Conservation (phyloP, 768 basidiomycete genomes). For the Kwoniella newhampshirensis region DNA sequence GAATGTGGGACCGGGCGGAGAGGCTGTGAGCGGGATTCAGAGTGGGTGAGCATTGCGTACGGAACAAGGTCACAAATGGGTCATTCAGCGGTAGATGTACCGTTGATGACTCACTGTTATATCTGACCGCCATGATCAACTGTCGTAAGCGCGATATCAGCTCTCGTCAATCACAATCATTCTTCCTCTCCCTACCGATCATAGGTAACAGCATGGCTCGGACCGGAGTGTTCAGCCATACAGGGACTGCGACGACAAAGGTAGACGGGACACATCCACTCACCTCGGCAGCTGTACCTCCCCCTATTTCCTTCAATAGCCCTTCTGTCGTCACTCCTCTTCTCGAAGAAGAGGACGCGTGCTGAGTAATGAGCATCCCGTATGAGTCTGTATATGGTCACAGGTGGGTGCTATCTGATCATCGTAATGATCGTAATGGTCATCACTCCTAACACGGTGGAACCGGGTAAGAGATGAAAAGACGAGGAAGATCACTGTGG, state of each 20-base stretch:
- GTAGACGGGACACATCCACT: not conserved
- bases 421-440: too few species aligned
- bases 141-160: not conserved
- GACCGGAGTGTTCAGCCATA: not conserved
- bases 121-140: conserved; percentile 31
- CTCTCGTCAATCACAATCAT: not conserved
- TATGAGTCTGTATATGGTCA: too few species aligned
- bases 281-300: conserved; percentile 34
- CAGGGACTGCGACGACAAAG: not conserved
- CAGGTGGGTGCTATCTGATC: too few species aligned
- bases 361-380: too few species aligned
- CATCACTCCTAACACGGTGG: too few species aligned
- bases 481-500: too few species aligned
- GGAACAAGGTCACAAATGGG: not conserved
- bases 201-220: too few species aligned
- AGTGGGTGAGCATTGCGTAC: not conserved
- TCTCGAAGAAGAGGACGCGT: too few species aligned
- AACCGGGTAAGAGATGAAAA: too few species aligned
- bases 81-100: not conserved
- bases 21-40: conserved; percentile 12
- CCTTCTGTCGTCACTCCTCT: conserved; percentile 13
- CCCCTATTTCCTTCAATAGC: conserved; percentile 33
- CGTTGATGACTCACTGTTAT: conserved; percentile 28
- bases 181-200: too few species aligned
- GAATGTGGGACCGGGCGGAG: conserved; percentile 42